Percentiles rank a stretch among this genome's conserved stretches.
phyloP scores from a whole-genome alignment of 2,329 filamentous ascomycete species.

The Aspergillus chevalieri region DNA sequence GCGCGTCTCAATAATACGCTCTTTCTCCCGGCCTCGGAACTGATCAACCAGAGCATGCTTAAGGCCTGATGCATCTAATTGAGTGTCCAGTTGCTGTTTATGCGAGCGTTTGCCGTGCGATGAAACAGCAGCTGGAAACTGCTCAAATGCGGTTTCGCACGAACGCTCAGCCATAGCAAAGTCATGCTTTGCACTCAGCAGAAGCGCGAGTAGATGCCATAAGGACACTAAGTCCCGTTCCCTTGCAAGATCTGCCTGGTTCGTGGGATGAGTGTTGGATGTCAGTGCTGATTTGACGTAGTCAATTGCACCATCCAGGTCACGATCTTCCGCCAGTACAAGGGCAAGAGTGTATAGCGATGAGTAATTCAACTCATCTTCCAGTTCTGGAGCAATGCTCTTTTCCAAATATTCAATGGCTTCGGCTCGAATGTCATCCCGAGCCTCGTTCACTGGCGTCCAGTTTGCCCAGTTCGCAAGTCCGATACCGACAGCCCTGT shows the following conservation, averaged over 20 bases:
- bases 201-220: constrained; percentile 84
- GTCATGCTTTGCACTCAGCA: constrained; percentile 81
- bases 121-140: constrained; percentile 67
- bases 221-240: constrained; percentile 62
- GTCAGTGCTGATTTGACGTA: constrained; percentile 70
- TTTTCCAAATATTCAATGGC: constrained; percentile 71
- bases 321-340: constrained; percentile 81
- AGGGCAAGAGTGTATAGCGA: constrained; percentile 74
- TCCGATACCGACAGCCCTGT: constrained; percentile 78
- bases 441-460: constrained; percentile 66
- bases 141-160: constrained; percentile 86
- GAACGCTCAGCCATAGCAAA: constrained; percentile 72
- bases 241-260: constrained; percentile 26
- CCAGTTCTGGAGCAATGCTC: constrained; percentile 62
- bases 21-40: constrained; percentile 78
- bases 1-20: constrained; percentile 84
- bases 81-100: constrained; percentile 19
- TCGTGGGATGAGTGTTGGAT: constrained; percentile 36
- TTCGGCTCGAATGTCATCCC: constrained; percentile 68
- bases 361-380: constrained; percentile 63
- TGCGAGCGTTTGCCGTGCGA: constrained; percentile 46
- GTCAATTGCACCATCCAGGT: constrained; percentile 73
- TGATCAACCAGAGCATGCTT: constrained; percentile 60
- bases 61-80: constrained; percentile 8
- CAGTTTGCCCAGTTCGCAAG: constrained; percentile 81